A percentile compares a stretch with the other conserved stretches of the same genome.
Evolutionary conservation across 2,329 filamentous ascomycete species (phyloP).

Genomic region (Raffaelea albimanens): DNA sequence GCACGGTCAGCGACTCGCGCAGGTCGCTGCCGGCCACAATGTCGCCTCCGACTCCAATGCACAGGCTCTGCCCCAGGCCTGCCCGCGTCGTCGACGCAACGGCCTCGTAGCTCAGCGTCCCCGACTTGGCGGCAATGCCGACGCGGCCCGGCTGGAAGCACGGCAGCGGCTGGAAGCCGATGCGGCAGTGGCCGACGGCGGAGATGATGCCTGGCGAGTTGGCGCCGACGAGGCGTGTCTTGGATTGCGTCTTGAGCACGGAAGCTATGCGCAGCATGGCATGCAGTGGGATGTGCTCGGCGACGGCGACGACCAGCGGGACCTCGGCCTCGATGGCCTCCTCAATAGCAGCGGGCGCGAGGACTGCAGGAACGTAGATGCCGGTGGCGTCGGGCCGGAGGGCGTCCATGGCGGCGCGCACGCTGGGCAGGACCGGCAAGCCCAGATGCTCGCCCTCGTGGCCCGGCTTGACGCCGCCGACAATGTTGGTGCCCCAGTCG

Average conservation of each 20-base stretch:
- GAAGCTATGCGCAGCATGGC: conserved; percentile 64
- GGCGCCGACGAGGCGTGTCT: conserved; percentile 66
- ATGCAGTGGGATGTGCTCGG: conserved; percentile 71
- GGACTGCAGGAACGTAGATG: conserved; percentile 70
- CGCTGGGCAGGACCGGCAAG: conserved; percentile 60
- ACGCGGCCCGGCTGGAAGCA: conserved; percentile 62
- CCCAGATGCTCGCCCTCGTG: conserved; percentile 45
- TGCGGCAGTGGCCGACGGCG: conserved; percentile 61
- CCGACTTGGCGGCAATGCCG: conserved; percentile 72
- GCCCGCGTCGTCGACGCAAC: conserved; percentile 64
- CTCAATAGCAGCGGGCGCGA: conserved; percentile 64
- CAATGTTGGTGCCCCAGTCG: conserved; percentile 70
- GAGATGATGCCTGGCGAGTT: conserved; percentile 76
- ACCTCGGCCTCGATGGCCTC: conserved; percentile 74
- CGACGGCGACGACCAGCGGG: conserved; percentile 67
- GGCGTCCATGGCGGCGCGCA: conserved; percentile 57
- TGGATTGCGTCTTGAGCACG: conserved; percentile 61
- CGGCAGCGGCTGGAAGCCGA: conserved; percentile 68
- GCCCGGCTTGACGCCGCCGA: conserved; percentile 67
- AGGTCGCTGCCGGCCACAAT: conserved; percentile 67
- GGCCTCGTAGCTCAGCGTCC: conserved; percentile 71
- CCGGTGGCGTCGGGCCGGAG: conserved; percentile 69
- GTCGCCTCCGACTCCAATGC: conserved; percentile 71
- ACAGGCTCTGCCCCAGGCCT: conserved; percentile 69
- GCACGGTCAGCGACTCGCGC: conserved; percentile 58